Conservation (phyloP, 495 filamentous ascomycete species). For the Tetracladium marchalianum region DNA sequence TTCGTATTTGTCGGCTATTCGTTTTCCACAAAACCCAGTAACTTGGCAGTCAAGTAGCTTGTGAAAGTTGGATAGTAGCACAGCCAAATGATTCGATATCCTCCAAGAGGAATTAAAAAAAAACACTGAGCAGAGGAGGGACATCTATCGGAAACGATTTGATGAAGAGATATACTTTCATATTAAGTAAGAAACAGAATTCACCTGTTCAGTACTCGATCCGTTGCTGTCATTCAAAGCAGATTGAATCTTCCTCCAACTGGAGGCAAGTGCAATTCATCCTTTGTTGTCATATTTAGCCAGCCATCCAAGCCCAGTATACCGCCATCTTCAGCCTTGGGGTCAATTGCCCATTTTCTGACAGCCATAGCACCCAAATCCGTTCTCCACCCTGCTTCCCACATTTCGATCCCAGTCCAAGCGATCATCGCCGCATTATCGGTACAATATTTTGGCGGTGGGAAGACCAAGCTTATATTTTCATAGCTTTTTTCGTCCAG, state of each 20-base stretch:
- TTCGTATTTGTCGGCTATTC: too few species aligned
- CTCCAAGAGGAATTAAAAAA: too few species aligned
- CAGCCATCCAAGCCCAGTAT: conserved; percentile 36
- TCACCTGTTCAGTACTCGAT: conserved; percentile 2
- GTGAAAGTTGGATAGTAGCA: too few species aligned
- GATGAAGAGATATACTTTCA: too few species aligned
- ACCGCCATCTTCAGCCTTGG: conserved; percentile 39
- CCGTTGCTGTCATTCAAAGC: conserved; percentile 20
- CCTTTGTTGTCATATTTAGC: conserved; percentile 16
- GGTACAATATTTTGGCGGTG: conserved; percentile 68
- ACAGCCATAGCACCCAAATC: conserved; percentile 47
- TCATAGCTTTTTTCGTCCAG: conserved; percentile 54
- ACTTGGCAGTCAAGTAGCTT: too few species aligned
- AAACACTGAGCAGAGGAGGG: too few species aligned
- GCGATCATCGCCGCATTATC: conserved; percentile 99
- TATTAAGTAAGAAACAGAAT: neutral
- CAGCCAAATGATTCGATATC: too few species aligned
- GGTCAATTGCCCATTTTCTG: conserved; percentile 73
- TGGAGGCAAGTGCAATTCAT: too few species aligned
- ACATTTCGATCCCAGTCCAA: conserved; percentile 93
- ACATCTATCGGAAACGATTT: too few species aligned
- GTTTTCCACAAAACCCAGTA: too few species aligned
- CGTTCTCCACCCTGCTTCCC: conserved; percentile 60
- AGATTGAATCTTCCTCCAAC: conserved; percentile 2
- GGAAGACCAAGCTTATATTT: conserved; percentile 55